Evolutionary conservation across 768 basidiomycete species (phyloP).

Genomic region (Kwoniella mangroviensis): DNA sequence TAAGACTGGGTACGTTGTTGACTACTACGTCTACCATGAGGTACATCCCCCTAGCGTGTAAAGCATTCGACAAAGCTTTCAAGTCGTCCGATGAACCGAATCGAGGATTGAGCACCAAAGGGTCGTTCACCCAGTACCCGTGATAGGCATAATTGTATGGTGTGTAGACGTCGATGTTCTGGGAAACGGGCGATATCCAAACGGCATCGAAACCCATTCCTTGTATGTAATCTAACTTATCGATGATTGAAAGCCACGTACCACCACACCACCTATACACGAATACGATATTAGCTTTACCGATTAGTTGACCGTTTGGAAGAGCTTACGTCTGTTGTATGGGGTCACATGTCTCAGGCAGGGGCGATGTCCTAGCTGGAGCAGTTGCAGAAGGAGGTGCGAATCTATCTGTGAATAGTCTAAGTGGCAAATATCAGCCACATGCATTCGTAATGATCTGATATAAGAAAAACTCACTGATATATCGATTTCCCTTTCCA

Average conservation of each 20-base stretch:
- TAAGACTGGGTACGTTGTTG: slow-evolving; percentile 75
- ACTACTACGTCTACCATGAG: slow-evolving; percentile 85
- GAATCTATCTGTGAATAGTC: slow-evolving; percentile 74
- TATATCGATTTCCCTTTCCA: slow-evolving; percentile 77
- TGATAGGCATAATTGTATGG: slow-evolving; percentile 83
- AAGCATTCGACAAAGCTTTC: slow-evolving; percentile 67
- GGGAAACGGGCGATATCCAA: slow-evolving; percentile 52
- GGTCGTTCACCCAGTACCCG: slow-evolving; percentile 63
- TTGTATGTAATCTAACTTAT: slow-evolving; percentile 83
- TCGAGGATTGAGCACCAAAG: slow-evolving; percentile 68
- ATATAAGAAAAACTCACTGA: slow-evolving; percentile 61
- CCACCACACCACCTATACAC: slow-evolving; percentile 70
- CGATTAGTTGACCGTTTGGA: too few relatives aligned
- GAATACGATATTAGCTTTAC: neutral
- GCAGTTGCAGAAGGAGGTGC: slow-evolving; percentile 67
- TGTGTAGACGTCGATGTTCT: slow-evolving; percentile 69
- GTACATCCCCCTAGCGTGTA: slow-evolving; percentile 78
- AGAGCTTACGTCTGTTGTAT: slow-evolving; percentile 63
- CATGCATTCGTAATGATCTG: neutral
- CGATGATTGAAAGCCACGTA: slow-evolving; percentile 72
- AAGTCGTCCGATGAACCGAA: slow-evolving; percentile 79
- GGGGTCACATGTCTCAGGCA: slow-evolving; percentile 63
- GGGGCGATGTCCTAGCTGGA: slow-evolving; percentile 55
- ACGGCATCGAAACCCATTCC: slow-evolving; percentile 70
- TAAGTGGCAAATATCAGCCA: slow-evolving; percentile 12